These are phyloP conservation scores for Backusella macrospora DNA, from an alignment of 192 early-diverging fungal species.

Conservation along the genomic window DNA sequence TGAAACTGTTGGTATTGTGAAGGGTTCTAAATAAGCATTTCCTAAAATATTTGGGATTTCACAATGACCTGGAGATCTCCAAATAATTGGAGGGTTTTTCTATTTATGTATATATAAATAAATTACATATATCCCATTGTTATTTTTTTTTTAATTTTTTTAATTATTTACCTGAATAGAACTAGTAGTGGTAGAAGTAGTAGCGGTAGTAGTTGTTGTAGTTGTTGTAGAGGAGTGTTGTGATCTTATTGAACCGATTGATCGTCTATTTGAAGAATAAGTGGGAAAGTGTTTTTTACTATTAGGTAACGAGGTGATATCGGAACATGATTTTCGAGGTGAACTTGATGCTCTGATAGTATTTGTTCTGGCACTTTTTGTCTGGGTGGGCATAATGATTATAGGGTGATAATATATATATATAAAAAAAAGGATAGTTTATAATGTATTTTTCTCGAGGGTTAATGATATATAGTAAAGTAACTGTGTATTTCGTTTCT, in stretches of 20 bases:
- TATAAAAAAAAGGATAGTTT: too few relatives aligned
- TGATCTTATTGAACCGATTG: conserved; percentile 26
- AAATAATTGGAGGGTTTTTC: conserved; percentile 18
- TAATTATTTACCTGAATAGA: not conserved
- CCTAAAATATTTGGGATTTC: conserved; percentile 30
- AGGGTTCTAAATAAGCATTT: conserved; percentile 25
- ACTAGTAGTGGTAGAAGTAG: not conserved
- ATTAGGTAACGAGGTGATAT: conserved; percentile 18
- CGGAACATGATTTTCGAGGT: conserved; percentile 34
- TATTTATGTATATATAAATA: not conserved
- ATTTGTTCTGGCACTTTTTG: not conserved
- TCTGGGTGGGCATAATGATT: not conserved
- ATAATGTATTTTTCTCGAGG: too few relatives aligned
- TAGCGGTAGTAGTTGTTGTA: not conserved
- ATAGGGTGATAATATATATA: too few relatives aligned
- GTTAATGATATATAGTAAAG: too few relatives aligned
- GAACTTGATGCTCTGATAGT: not conserved
- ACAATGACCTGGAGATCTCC: conserved; percentile 27
- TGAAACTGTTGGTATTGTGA: not conserved
- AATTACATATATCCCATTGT: not conserved
- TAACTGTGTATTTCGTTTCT: too few relatives aligned
- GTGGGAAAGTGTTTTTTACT: not conserved
- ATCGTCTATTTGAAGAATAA: conserved; percentile 22
- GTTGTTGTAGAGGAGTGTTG: not conserved
- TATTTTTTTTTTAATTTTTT: too few relatives aligned